These are phyloP conservation scores for Nemania diffusa DNA, from an alignment of 2,329 filamentous ascomycete genomes.

Conservation along the genomic window DNA sequence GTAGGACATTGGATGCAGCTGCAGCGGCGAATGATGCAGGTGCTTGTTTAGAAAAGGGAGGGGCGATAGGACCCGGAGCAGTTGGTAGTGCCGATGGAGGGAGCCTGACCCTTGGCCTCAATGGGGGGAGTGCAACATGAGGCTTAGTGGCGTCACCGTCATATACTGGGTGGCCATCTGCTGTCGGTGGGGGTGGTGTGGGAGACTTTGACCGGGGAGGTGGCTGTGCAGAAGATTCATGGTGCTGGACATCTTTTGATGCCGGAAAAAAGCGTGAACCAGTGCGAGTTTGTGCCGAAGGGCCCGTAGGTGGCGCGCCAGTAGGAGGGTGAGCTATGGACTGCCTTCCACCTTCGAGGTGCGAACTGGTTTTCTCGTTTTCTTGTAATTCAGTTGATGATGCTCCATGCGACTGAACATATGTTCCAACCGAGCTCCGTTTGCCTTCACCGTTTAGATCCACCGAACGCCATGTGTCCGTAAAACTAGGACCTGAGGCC, in stretches of 20 bases:
- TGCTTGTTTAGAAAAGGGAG: slow-evolving; percentile 52
- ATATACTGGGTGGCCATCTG: slow-evolving; percentile 76
- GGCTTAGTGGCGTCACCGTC: slow-evolving; percentile 73
- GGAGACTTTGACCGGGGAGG: slow-evolving; percentile 65
- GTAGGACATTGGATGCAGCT: slow-evolving; percentile 46
- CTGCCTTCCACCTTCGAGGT: slow-evolving; percentile 37
- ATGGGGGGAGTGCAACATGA: slow-evolving; percentile 74
- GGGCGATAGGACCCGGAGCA: slow-evolving; percentile 50
- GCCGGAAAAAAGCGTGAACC: slow-evolving; percentile 71
- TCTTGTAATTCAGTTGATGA: slow-evolving; percentile 24
- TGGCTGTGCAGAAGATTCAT: slow-evolving; percentile 52
- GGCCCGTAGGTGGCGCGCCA: slow-evolving; percentile 34
- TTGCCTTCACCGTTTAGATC: slow-evolving; percentile 51
- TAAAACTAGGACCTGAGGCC: slow-evolving; percentile 58
- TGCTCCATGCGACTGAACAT: slow-evolving; percentile 34
- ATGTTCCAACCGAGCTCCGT: slow-evolving; percentile 48
- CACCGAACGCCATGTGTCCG: slow-evolving; percentile 64
- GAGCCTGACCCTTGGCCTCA: slow-evolving; percentile 81
- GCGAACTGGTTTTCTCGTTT: slow-evolving; percentile 32
- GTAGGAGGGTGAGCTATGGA: slow-evolving; percentile 22
- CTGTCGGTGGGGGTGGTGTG: slow-evolving; percentile 77
- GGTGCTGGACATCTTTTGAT: slow-evolving; percentile 59
- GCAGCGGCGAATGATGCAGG: slow-evolving; percentile 57
- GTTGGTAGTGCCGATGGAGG: slow-evolving; percentile 71
- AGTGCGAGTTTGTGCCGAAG: slow-evolving; percentile 57